These are phyloP conservation scores for Neovahlkampfia damariscottae DNA, from an alignment of 78 protist species.

Conservation along the genomic window DNA sequence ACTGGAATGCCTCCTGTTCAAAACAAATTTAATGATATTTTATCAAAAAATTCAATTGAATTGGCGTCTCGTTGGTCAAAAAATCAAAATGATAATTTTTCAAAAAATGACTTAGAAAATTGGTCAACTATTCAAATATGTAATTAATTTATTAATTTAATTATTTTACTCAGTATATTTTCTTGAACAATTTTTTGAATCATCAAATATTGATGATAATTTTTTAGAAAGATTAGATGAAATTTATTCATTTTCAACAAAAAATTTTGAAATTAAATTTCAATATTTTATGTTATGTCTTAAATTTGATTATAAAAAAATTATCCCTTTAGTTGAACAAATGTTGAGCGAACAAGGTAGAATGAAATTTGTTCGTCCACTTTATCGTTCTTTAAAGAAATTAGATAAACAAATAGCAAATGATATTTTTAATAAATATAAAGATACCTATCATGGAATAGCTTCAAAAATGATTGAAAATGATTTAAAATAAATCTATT, in stretches of 20 bases:
- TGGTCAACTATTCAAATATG: too few relatives aligned
- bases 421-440: not conserved
- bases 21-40: too few relatives aligned
- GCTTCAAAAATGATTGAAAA: constrained; percentile 27
- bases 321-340: not conserved
- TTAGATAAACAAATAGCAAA: not conserved
- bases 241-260: not conserved
- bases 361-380: not conserved
- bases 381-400: not conserved
- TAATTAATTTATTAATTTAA: too few relatives aligned
- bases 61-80: too few relatives aligned
- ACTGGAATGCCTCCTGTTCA: not conserved
- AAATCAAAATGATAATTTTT: too few relatives aligned
- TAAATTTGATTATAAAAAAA: not conserved
- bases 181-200: not conserved
- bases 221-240: not conserved
- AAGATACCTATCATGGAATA: not conserved
- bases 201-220: not conserved
- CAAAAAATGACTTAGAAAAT: too few relatives aligned
- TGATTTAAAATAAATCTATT: too few relatives aligned
- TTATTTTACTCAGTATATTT: too few relatives aligned
- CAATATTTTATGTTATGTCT: not conserved
- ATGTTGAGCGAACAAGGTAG: not conserved
- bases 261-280: not conserved
- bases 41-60: too few relatives aligned